Evolutionary conservation across 2,329 filamentous ascomycete genomes (phyloP).

Genomic region (Exophiala sp.): DNA sequence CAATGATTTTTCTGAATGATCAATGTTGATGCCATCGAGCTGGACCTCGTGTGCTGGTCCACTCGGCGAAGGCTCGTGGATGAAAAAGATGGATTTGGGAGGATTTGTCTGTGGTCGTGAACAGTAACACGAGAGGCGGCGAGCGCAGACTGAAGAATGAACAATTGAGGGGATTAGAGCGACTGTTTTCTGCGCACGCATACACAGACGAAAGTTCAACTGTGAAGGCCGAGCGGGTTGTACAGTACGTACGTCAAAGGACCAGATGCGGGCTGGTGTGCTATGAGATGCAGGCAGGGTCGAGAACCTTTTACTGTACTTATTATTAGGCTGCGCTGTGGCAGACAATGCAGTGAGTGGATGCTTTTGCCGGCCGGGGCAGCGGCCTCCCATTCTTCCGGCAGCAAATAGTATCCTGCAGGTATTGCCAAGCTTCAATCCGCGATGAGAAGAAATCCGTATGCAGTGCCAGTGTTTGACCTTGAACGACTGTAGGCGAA

Average conservation of each 20-base stretch:
- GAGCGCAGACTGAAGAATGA: background rate
- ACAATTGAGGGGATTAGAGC: background rate
- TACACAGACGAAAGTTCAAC: background rate
- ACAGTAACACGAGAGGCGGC: background rate
- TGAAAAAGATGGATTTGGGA: background rate
- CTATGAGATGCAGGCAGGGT: background rate
- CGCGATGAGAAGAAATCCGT: too few relatives aligned
- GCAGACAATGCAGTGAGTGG: background rate
- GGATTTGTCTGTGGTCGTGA: too few relatives aligned
- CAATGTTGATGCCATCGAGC: slow-evolving; percentile 6
- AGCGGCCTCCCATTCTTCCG: background rate
- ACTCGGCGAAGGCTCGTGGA: background rate
- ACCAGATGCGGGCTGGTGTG: slow-evolving; percentile 1
- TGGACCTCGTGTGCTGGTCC: slow-evolving; percentile 1
- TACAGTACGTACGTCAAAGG: background rate
- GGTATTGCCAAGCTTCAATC: background rate
- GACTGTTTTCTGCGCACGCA: background rate
- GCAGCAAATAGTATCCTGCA: background rate
- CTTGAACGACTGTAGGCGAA: background rate
- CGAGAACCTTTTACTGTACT: background rate
- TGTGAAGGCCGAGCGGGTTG: background rate
- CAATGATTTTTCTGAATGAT: background rate
- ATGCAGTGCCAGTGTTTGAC: background rate
- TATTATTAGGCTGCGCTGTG: background rate
- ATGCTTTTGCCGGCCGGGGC: background rate